Conservation (phyloP, 805 yeast genomes). For the Wickerhamiella hasegawae region DNA sequence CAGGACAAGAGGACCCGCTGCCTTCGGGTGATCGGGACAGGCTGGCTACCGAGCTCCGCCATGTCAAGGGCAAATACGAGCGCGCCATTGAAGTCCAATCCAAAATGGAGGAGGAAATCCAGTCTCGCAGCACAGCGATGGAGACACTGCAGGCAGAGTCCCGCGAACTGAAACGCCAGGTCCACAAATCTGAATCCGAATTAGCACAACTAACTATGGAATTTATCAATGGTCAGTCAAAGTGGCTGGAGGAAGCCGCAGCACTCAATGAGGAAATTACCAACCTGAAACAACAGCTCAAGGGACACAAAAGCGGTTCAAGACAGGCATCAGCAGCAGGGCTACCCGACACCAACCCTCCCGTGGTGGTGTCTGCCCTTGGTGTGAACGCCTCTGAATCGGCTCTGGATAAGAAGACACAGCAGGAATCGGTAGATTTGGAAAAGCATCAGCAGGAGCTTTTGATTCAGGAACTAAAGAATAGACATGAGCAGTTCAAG, state of each 20-base stretch:
- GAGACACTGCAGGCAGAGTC: conserved; percentile 11
- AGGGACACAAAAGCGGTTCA: background rate
- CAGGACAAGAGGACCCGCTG: too few relatives aligned
- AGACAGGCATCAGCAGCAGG: background rate
- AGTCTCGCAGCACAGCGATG: conserved; percentile 11
- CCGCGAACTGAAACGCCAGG: conserved; percentile 11
- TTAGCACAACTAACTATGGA: conserved; percentile 18
- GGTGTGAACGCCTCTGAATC: background rate
- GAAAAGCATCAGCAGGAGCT: conserved; percentile 17
- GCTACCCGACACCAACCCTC: background rate
- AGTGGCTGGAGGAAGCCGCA: conserved; percentile 12
- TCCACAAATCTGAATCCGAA: conserved; percentile 11
- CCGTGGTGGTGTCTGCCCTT: background rate
- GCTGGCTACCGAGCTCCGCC: too few relatives aligned
- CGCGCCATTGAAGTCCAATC: conserved; percentile 8
- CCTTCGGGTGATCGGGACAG: too few relatives aligned
- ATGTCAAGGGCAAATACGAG: conserved; percentile 1
- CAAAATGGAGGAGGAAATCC: conserved; percentile 18
- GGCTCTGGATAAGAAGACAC: too few relatives aligned
- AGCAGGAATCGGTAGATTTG: conserved; percentile 10
- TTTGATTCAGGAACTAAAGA: conserved; percentile 18
- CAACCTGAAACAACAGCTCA: conserved; percentile 6
- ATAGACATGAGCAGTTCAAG: conserved; percentile 14
- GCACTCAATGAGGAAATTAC: conserved; percentile 12
- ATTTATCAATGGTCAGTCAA: conserved; percentile 17